phyloP scores from a whole-genome alignment of 2,329 filamentous ascomycete genomes.

The Phialophora expanda region DNA sequence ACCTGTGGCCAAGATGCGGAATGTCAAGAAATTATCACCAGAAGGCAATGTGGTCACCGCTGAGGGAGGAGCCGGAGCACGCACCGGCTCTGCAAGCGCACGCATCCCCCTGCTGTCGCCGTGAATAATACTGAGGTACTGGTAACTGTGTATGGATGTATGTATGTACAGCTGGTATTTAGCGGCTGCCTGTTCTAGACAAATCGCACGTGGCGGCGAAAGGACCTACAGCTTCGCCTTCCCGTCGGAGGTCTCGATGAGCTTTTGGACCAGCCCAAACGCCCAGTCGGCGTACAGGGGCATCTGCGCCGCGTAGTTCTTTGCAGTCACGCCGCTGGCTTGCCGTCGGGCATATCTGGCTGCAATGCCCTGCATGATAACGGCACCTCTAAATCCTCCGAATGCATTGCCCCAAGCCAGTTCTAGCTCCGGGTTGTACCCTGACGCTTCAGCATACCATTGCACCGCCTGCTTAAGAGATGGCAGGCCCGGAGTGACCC shows the following conservation, averaged over 20 bases:
- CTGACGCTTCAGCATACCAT: conserved; percentile 72
- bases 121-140: neutral
- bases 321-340: conserved; percentile 84
- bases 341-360: conserved; percentile 83
- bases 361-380: conserved; percentile 87
- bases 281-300: conserved; percentile 76
- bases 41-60: neutral
- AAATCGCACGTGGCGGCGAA: neutral
- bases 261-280: conserved; percentile 71
- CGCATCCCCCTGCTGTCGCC: neutral
- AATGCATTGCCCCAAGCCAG: conserved; percentile 70
- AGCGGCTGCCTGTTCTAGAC: neutral
- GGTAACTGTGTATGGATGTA: neutral
- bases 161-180: neutral
- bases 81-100: neutral
- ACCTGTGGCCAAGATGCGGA: neutral
- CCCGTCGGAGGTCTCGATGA: conserved; percentile 43
- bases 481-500: conserved; percentile 70
- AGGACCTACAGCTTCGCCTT: conserved; percentile 51
- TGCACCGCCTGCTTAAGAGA: conserved; percentile 61
- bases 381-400: conserved; percentile 62
- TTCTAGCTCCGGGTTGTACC: conserved; percentile 70
- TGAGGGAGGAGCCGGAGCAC: neutral
- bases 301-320: conserved; percentile 71
- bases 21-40: neutral